Base-by-base conservation (phyloP, 371 early-diverging fungal genomes). In the Lichtheimia hyalospora region DNA sequence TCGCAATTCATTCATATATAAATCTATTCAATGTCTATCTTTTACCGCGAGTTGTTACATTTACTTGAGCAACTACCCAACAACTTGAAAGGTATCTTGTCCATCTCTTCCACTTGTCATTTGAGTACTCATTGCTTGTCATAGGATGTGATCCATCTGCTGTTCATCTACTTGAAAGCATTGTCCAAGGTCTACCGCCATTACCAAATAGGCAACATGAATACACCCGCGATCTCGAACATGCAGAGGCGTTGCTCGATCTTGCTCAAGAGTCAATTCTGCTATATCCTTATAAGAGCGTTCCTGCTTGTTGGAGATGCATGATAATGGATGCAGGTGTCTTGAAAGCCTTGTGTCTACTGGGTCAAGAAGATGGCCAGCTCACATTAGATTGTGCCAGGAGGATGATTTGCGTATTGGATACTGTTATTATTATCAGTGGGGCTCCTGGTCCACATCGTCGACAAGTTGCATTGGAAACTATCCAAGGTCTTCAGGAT, bases 271-370 rank as follows among this genome's bases (percentile, higher is more conserved):
- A 44, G 68, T 62, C 41, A 23, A 52, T 64, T 55, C 69, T 64
- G 52, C 61, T 61, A 42, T 68, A 43, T 59, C 77, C 65, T 10
- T 63, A 60, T 55, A 72, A 81, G 27, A 70, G 79, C 55, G 87
- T 87, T 0, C 84, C 85, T 15, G 54, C 52, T 2, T 67, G 62
- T 43, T 87, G 87, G 87, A 67, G 84, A n/a, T 77, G 77, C 8
- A 58, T 85, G 43, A 53, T 84, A 53, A 80, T 84, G 40, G 87
- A 87, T 53, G 72, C 78, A 2, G 79, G 82, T 24, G 54, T 87
- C 10, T 57, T 82, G 6, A 71, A 78, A 28, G 74, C 75, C 3
- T 27, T 76, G 18, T 60, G 60, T 57, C 62, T 75, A 39, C 55
- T 77, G 14, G 39, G 43, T 61, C 27, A 13, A 20, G 15, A 23